Percentiles rank a stretch among this genome's conserved stretches.
Conservation (phyloP, 805 yeast species). For the Wickerhamiella shivajii region DNA sequence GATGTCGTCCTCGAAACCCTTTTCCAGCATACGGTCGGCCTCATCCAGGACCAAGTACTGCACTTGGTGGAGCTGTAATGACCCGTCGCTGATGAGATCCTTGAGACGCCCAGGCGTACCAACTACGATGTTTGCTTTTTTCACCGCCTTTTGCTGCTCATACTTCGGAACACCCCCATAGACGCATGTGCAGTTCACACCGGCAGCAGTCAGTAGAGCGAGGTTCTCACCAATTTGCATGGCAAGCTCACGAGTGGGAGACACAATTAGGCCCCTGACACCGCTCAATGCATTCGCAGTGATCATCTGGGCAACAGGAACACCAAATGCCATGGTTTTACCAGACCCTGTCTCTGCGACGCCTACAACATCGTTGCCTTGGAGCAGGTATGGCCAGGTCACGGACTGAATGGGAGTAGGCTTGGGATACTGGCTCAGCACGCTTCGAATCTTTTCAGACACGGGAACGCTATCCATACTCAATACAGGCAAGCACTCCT, state of each 20-base stretch:
- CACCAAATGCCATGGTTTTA: constrained; percentile 93
- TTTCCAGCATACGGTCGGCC: constrained; percentile 97
- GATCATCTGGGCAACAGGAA: constrained; percentile 80
- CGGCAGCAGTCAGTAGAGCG: constrained; percentile 43
- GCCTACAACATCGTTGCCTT: constrained; percentile 78
- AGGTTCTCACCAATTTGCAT: constrained; percentile 83
- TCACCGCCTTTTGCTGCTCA: constrained; percentile 63
- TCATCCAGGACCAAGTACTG: constrained; percentile 84
- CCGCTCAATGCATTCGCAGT: constrained; percentile 31
- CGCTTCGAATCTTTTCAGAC: constrained; percentile 41
- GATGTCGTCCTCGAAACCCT: constrained; percentile 95
- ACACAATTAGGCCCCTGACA: constrained; percentile 65
- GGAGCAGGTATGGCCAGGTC: constrained; percentile 81
- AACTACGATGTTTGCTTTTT: constrained; percentile 61
- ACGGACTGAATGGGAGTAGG: constrained; percentile 95
- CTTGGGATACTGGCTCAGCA: constrained; percentile 56
- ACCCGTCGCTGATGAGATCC: constrained; percentile 80
- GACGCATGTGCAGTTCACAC: constrained; percentile 62
- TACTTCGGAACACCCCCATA: constrained; percentile 98
- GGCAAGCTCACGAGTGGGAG: constrained; percentile 97
- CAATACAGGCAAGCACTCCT: constrained; percentile 47
- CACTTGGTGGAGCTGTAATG: constrained; percentile 51
- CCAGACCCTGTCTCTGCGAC: constrained; percentile 99
- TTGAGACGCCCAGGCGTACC: constrained; percentile 98
- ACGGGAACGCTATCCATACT: constrained; percentile 48